Base-by-base conservation (phyloP, 129 eudicot genomes). In the Calendula officinalis region DNA sequence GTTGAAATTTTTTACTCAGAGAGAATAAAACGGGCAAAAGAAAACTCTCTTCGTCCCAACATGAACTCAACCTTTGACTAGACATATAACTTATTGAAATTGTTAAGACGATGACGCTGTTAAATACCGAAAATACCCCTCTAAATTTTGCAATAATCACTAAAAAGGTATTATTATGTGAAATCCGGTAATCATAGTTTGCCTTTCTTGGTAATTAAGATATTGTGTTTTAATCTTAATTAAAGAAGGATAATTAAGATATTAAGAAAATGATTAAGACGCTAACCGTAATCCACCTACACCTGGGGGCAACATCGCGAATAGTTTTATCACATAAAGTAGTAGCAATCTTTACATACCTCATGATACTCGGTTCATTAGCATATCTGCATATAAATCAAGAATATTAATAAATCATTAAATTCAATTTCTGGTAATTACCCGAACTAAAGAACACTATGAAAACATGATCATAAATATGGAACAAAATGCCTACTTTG, bases 301-400 rank as follows among this genome's bases (percentile, higher is more conserved):
- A 90, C 68, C 97, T 83, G 70, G 86, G 77, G 62, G 97, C 95
- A 75, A 90, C 97, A 82, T 90, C 95, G 27, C 97, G 92, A 30
- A 90, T 95, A 72, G 97, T 90, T 83, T 90, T 90, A 67, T 90
- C 95, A 60, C 78, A 85, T 75, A 90, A 80, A 35, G 82, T 54
- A 34, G 95, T 85, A 66, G 97, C 92, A 56, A 90, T 90, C 76
- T 90, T 87, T 60, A 90, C 80, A 64, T 87, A 90, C 82, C 70
- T 80, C 88, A 84, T 43, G 66, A 90, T 87, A 73, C 75, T 84
- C 11, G 95, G 95, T 68, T 86, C 90, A 71, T 80, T 72, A 6
- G 84, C 83, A 82, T 67, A 87, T 58, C 97, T 90, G 67, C 36
- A 66, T 22, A 22, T 22, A 22, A 22, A 22, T 22, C 30, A 22